Conservation (phyloP, 176 grass and related monocot genomes). For the Triticum urartu region DNA sequence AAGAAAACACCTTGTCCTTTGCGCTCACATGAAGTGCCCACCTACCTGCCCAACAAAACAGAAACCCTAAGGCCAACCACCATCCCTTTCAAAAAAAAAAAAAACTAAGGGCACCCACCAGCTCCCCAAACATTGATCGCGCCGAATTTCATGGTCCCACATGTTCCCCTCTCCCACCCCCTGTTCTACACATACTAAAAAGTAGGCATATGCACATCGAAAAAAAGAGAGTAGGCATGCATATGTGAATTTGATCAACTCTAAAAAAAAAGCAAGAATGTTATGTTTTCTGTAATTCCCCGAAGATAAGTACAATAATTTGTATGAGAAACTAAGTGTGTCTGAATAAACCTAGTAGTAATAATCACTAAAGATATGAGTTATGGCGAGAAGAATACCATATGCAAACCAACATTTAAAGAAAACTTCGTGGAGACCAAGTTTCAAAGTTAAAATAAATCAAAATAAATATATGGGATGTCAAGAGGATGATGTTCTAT, state of each 20-base stretch:
- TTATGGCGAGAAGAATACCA: background rate
- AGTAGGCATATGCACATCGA: background rate
- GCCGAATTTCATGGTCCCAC: conserved; percentile 16
- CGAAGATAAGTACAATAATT: background rate
- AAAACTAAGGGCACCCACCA: background rate
- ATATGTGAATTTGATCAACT: background rate
- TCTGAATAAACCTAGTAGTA: background rate
- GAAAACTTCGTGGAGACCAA: too few species aligned
- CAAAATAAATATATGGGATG: too few species aligned
- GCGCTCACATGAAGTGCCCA: conserved; percentile 28
- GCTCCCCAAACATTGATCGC: conserved; percentile 32
- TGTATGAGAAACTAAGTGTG: background rate
- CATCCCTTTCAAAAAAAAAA: background rate
- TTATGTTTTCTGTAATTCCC: background rate
- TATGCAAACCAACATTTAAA: too few species aligned
- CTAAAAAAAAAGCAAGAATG: background rate
- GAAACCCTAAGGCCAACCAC: conserved; percentile 10
- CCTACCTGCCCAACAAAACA: conserved; percentile 38
- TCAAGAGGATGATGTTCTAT: too few species aligned
- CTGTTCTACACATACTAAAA: background rate
- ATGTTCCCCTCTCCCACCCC: background rate
- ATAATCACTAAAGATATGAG: background rate
- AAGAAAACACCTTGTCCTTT: conserved; percentile 15
- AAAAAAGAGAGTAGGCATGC: background rate
- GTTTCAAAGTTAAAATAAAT: too few species aligned